Percentiles rank a stretch among this genome's conserved stretches.
Conservation (phyloP, 129 eudicot genomes). For the Lactuca saligna region DNA sequence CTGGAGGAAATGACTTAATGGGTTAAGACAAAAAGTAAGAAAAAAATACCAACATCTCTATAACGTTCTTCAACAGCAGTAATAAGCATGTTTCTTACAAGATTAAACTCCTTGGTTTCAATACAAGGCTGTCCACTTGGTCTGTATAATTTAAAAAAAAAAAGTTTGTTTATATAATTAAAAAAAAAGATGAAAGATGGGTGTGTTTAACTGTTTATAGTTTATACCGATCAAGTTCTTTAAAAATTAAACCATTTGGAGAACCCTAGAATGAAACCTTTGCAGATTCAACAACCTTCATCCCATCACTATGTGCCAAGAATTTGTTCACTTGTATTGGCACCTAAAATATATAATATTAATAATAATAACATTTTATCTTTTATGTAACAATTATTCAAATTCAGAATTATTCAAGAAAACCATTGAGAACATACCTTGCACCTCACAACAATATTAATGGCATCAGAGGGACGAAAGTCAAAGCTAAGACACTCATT, state of each 20-base stretch:
- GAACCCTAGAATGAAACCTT: conserved; percentile 41
- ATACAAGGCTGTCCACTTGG: too few species aligned
- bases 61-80: too few species aligned
- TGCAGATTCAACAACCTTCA: conserved; percentile 74
- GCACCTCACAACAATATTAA: conserved; percentile 93
- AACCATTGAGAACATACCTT: conserved; percentile 51
- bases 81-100: too few species aligned
- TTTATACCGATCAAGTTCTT: conserved; percentile 75
- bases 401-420: not conserved
- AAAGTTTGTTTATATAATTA: too few species aligned
- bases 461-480: conserved; percentile 92
- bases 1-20: too few species aligned
- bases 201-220: too few species aligned
- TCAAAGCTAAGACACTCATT: conserved; percentile 64
- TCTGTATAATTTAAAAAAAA: too few species aligned
- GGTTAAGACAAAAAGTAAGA: too few species aligned
- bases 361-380: not conserved
- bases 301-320: conserved; percentile 78
- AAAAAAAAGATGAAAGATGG: too few species aligned
- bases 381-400: not conserved
- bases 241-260: conserved; percentile 49
- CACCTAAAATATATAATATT: conserved; percentile 47
- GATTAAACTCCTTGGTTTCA: too few species aligned
- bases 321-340: conserved; percentile 85
- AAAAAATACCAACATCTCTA: too few species aligned